Evolutionary conservation across 106 monocot genomes (phyloP).

Genomic region (Platanthera zijinensis): DNA sequence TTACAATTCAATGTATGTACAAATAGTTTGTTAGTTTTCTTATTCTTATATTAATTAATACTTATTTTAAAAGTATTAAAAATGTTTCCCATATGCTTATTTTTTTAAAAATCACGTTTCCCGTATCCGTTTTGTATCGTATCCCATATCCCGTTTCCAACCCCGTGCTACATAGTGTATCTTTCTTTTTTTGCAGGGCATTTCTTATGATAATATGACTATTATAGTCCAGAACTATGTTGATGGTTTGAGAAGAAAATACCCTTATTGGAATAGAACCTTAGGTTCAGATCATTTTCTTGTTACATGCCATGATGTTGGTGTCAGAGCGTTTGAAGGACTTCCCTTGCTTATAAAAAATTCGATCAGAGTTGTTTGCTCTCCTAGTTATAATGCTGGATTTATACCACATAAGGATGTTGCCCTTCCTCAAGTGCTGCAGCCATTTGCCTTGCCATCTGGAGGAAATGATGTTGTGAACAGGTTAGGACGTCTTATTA

Average conservation of each 20-base stretch:
- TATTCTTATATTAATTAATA: no score
- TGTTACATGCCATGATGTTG: constrained; percentile 98
- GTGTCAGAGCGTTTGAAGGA: constrained; percentile 94
- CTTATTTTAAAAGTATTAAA: no score
- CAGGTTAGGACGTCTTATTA: constrained; percentile 35
- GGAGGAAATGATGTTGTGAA: constrained; percentile 88
- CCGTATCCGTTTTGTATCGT: no score
- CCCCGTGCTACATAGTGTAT: no score
- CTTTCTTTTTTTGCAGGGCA: constrained; percentile 49
- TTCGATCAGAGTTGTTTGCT: constrained; percentile 87
- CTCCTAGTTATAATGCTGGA: constrained; percentile 88
- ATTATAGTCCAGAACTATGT: constrained; percentile 84
- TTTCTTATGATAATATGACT: constrained; percentile 95
- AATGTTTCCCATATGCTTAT: no score
- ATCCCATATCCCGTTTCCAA: no score
- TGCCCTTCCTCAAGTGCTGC: constrained; percentile 90
- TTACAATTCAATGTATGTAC: no score
- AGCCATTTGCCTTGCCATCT: constrained; percentile 86
- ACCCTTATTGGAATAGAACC: constrained; percentile 98
- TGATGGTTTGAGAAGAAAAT: constrained; percentile 76
- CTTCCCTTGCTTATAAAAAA: constrained; percentile 64
- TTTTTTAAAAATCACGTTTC: no score
- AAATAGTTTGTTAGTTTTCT: no score
- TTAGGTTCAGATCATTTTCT: constrained; percentile 88
- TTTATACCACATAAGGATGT: constrained; percentile 92